Conservation (phyloP, 2,329 filamentous ascomycete genomes). For the Aaosphaeria pasadenensis region DNA sequence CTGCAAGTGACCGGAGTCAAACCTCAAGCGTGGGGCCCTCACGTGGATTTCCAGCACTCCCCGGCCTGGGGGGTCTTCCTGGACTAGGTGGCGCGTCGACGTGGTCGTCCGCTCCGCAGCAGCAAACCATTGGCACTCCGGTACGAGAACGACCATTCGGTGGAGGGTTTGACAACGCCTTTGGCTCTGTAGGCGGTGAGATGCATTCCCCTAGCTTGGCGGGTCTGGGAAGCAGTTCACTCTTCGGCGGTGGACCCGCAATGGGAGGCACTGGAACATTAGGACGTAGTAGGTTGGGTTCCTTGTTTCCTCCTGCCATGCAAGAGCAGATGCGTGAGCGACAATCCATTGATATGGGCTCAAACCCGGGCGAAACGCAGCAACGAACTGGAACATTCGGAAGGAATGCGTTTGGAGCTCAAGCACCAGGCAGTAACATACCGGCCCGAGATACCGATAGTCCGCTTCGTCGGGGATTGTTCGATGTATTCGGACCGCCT, state of each 20-base stretch:
- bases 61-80: constrained; percentile 57
- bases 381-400: constrained; percentile 65
- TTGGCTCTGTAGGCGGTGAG: constrained; percentile 68
- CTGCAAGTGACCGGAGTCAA: constrained; percentile 85
- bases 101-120: constrained; percentile 65
- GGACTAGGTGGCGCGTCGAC: constrained; percentile 59
- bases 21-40: constrained; percentile 79
- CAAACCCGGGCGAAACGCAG: constrained; percentile 35
- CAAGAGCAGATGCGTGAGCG: constrained; percentile 80
- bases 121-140: constrained; percentile 72
- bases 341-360: constrained; percentile 57
- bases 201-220: constrained; percentile 71
- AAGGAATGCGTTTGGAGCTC: constrained; percentile 53
- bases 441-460: constrained; percentile 40
- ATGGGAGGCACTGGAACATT: constrained; percentile 61
- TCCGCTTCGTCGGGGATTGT: constrained; percentile 39
- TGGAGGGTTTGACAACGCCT: constrained; percentile 55
- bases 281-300: constrained; percentile 77
- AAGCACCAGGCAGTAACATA: constrained; percentile 20
- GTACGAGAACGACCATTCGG: constrained; percentile 58
- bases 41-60: constrained; percentile 66
- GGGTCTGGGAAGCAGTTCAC: constrained; percentile 58
- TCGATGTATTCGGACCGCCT: constrained; percentile 34
- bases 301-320: constrained; percentile 83
- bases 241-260: constrained; percentile 64